Evolutionary conservation across 2,329 filamentous ascomycete species (phyloP), one percentile per base, ranked within the genome.

Genomic region (Exserohilum rostratum): DNA sequence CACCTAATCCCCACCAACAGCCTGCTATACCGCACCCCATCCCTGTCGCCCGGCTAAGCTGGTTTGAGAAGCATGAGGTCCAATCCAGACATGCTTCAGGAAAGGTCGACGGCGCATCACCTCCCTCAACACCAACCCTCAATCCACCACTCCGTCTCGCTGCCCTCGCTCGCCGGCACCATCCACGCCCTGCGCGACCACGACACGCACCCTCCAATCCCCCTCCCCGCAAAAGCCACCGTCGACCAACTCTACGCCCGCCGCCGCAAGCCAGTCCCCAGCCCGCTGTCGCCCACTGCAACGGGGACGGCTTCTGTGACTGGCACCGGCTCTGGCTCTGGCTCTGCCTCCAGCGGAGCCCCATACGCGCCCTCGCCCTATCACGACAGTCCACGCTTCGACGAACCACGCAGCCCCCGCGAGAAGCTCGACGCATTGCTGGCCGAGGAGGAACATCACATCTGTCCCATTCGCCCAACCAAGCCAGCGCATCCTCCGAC

Each of bases 391-490:
- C 71, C 74, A 61, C 73, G 72, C 57, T 71, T 60, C 59, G 68
- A 70, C 51, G 64, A 65, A 53, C 73, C 74, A 58, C 73, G 73
- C 55, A 74, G 71, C 17, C 74, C 74, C 40, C 67, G 72, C 39
- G 71, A 75, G 62, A 72, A 70, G 61, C 69, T 77, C 46, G 74
- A 76, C 58, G 72, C 69, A 42, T 65, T 76, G 57, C 62, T 77
- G 46, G 72, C 72, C 25, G 67, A 70, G 46, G 69, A 73, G 61
- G 62, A 65, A 46, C 59, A 57, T 31, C 63, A 57, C 48, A 53
- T 52, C 20, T 40, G 57, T 29, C 33, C 57, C 58, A 59, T 56
- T 46, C 64, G 54, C 58, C 58, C 55, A 35, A 39, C 53, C 57
- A 50, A 49, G 46, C 56, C 45, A 48, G 44, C 53, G 53, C 58